Percentiles rank a stretch among this genome's conserved stretches.
Evolutionary conservation across 2,329 filamentous ascomycete species (phyloP).

Genomic region (Cercospora berteroae): DNA sequence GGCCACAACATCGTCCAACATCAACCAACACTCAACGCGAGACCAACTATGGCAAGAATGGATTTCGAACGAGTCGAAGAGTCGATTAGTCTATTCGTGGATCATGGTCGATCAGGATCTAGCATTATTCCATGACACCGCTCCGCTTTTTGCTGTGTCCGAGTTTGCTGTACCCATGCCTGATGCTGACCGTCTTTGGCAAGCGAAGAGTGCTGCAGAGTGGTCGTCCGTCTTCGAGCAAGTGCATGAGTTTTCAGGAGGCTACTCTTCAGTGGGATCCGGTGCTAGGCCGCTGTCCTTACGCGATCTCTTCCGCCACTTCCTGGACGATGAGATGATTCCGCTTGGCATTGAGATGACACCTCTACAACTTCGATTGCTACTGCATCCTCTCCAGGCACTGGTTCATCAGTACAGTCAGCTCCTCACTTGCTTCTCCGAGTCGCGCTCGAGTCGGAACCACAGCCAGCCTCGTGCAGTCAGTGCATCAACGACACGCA

Average conservation of each 20-base stretch:
- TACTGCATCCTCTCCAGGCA: slow-evolving; percentile 67
- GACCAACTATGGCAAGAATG: slow-evolving; percentile 61
- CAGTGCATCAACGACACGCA: slow-evolving; percentile 60
- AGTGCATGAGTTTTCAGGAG: slow-evolving; percentile 55
- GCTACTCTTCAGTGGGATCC: slow-evolving; percentile 55
- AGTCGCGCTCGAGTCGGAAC: slow-evolving; percentile 50
- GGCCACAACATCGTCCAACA: slow-evolving; percentile 43
- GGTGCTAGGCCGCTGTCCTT: slow-evolving; percentile 58
- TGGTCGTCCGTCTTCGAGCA: slow-evolving; percentile 62
- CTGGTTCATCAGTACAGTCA: slow-evolving; percentile 64
- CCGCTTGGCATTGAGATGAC: slow-evolving; percentile 53
- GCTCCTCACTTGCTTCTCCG: slow-evolving; percentile 64
- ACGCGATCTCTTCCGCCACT: slow-evolving; percentile 65
- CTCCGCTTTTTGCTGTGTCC: slow-evolving; percentile 62
- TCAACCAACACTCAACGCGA: slow-evolving; percentile 49
- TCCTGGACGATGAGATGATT: slow-evolving; percentile 63
- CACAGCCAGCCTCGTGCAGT: slow-evolving; percentile 47
- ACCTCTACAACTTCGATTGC: slow-evolving; percentile 61
- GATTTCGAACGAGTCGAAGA: slow-evolving; percentile 63
- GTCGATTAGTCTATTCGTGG: slow-evolving; percentile 70
- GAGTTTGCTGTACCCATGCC: slow-evolving; percentile 66
- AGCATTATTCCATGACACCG: slow-evolving; percentile 63
- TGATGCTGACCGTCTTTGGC: slow-evolving; percentile 62
- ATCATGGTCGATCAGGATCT: slow-evolving; percentile 72
- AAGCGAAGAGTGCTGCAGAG: slow-evolving; percentile 55